phyloP scores from a whole-genome alignment of 2,329 filamentous ascomycete genomes.

The Aspergillus pseudotamarii region DNA sequence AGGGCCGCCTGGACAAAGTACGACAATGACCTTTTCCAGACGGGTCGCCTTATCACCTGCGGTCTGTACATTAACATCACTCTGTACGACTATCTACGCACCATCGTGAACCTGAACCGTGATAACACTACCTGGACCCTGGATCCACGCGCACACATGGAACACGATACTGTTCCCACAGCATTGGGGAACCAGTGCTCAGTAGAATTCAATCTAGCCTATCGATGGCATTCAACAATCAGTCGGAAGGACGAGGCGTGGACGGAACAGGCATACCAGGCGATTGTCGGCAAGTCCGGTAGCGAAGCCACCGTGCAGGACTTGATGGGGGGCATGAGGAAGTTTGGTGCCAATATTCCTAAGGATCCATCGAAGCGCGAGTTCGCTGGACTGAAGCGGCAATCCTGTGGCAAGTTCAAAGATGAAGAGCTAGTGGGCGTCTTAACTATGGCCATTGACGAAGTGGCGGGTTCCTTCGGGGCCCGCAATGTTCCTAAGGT shows the following conservation, averaged over 20 bases:
- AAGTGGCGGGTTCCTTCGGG: constrained; percentile 69
- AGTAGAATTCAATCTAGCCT: constrained; percentile 86
- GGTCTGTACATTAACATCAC: constrained; percentile 80
- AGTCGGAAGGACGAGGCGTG: constrained; percentile 75
- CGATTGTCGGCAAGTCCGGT: constrained; percentile 64
- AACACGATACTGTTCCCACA: constrained; percentile 57
- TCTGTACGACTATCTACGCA: constrained; percentile 75
- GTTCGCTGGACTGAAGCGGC: constrained; percentile 68
- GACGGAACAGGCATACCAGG: constrained; percentile 70
- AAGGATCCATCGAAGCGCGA: constrained; percentile 69
- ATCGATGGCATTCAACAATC: constrained; percentile 84
- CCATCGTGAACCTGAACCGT: constrained; percentile 72
- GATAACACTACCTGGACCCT: constrained; percentile 79
- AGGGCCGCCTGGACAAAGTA: constrained; percentile 65
- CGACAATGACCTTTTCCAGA: constrained; percentile 79
- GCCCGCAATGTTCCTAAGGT: constrained; percentile 73
- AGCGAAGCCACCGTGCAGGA: constrained; percentile 60
- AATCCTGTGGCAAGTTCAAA: constrained; percentile 66
- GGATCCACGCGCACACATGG: constrained; percentile 73
- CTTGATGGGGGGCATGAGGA: constrained; percentile 64
- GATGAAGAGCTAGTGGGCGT: constrained; percentile 78
- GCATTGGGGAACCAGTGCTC: constrained; percentile 81
- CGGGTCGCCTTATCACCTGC: constrained; percentile 70
- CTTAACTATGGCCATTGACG: constrained; percentile 70
- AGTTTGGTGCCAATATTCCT: constrained; percentile 63